Conservation (phyloP, 2,329 filamentous ascomycete genomes). For the Clarireedia homoeocarpa region DNA sequence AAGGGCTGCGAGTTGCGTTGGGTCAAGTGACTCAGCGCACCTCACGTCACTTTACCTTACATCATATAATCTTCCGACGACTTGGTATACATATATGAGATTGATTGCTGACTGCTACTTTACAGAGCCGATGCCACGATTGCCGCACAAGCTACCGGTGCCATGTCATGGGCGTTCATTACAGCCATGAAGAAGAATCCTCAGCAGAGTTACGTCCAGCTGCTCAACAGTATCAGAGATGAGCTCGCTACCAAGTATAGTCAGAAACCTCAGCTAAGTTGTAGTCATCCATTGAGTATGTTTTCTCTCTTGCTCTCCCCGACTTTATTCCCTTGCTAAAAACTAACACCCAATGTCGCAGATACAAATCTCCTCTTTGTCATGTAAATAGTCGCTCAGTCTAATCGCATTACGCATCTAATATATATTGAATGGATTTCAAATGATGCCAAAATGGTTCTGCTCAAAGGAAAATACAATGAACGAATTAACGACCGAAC, state of each 20-base stretch:
- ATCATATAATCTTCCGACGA: not conserved
- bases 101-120: slow-evolving; percentile 6
- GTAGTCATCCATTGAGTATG: slow-evolving; percentile 88
- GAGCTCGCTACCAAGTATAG: slow-evolving; percentile 79
- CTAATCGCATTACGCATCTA: not conserved
- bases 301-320: not conserved
- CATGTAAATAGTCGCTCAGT: slow-evolving; percentile 37
- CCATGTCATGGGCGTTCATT: slow-evolving; percentile 98
- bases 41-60: not conserved
- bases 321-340: not conserved
- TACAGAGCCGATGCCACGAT: slow-evolving; percentile 83
- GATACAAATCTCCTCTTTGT: slow-evolving; percentile 58
- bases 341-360: slow-evolving; percentile 26
- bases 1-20: slow-evolving; percentile 29
- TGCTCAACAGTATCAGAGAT: slow-evolving; percentile 91
- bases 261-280: slow-evolving; percentile 94
- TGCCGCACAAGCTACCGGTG: slow-evolving; percentile 76
- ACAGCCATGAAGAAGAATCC: slow-evolving; percentile 84
- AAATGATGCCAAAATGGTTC: not conserved
- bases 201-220: slow-evolving; percentile 90
- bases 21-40: slow-evolving; percentile 16
- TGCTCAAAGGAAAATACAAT: too few relatives aligned
- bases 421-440: slow-evolving; percentile 1
- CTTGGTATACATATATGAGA: not conserved
- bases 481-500: too few relatives aligned